Base-by-base conservation (phyloP, 306 rosid genomes). In the Rosa chinensis region DNA sequence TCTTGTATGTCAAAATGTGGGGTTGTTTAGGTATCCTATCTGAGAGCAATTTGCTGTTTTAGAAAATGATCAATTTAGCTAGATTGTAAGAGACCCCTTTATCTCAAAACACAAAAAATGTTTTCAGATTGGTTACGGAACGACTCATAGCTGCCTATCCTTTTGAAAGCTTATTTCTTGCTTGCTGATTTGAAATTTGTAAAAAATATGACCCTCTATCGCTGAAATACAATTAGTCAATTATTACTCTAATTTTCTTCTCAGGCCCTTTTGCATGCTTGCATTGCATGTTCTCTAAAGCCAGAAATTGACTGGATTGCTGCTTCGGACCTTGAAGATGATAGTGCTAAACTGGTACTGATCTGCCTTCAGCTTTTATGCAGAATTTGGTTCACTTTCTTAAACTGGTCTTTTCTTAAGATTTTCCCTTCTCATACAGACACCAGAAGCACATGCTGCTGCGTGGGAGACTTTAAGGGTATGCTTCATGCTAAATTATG, bases 231-330 rank as follows among this genome's bases (percentile, higher is more conserved):
- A 6, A 55, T 20, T 55, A 55, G 25, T 55, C 61, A 62, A 73
- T 44, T 69, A 66, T 74, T 37, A 23, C 7, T 21, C 16, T 47
- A 62, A 61, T 20, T 70, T 48, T 74, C 58, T 78, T 82, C 79
- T 77, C 84, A 95, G 99, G 99, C 99, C 83, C 97, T 95, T 85
- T 89, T 95, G 79, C 99, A 95, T 91, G 99, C 99, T 53, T 91
- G 97, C 44, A 85, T 90, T 77, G 94, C 97, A 20, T 86, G 96
- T 84, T 95, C 91, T 58, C 81, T 95, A 81, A 91, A 74, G 88
- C 97, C 99, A 78, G 85, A 93, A 71, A 91, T 95, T 79, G 99
- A 89, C 76, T 95, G 99, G 99, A 93, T 95, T 85, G 99, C 99
- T 23, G 98, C 99, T 80, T 90, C 99, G 77, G 98, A 95, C 84